phyloP scores from a whole-genome alignment of 2,329 filamentous ascomycete genomes.

The Diaporthe sp. region DNA sequence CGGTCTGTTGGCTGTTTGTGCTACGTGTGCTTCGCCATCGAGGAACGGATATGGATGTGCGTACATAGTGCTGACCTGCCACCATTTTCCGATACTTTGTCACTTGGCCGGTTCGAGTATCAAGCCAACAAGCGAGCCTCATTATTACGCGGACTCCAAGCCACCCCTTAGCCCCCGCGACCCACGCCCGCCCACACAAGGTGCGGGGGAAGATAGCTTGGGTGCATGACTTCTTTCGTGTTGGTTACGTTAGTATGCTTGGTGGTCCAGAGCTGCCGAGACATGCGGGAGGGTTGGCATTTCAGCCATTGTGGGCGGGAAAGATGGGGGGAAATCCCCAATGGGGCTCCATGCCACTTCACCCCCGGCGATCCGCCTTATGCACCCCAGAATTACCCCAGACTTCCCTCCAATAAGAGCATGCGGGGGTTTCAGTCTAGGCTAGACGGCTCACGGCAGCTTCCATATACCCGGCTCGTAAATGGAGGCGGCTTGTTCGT shows the following conservation, averaged over 20 bases:
- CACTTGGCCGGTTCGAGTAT: constrained; percentile 10
- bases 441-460: constrained; percentile 17
- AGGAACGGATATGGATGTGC: neutral
- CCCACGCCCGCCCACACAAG: constrained; percentile 6
- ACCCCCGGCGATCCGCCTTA: constrained; percentile 1
- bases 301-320: constrained; percentile 10
- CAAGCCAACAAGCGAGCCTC: constrained; percentile 19
- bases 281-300: constrained; percentile 6
- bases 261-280: constrained; percentile 13
- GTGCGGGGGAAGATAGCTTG: constrained; percentile 11
- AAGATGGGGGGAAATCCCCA: neutral
- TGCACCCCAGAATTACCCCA: constrained; percentile 38
- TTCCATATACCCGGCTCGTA: constrained; percentile 17
- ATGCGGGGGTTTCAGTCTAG: constrained; percentile 27
- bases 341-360: constrained; percentile 2
- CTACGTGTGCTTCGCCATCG: constrained; percentile 2
- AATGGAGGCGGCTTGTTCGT: neutral
- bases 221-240: constrained; percentile 20
- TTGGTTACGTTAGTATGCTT: constrained; percentile 14
- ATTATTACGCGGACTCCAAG: constrained; percentile 31
- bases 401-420: constrained; percentile 29
- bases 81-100: constrained; percentile 21
- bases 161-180: constrained; percentile 23
- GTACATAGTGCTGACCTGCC: neutral
- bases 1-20: neutral